Base-by-base conservation (phyloP, 2,329 filamentous ascomycete species). In the Falciphora oryzae region DNA sequence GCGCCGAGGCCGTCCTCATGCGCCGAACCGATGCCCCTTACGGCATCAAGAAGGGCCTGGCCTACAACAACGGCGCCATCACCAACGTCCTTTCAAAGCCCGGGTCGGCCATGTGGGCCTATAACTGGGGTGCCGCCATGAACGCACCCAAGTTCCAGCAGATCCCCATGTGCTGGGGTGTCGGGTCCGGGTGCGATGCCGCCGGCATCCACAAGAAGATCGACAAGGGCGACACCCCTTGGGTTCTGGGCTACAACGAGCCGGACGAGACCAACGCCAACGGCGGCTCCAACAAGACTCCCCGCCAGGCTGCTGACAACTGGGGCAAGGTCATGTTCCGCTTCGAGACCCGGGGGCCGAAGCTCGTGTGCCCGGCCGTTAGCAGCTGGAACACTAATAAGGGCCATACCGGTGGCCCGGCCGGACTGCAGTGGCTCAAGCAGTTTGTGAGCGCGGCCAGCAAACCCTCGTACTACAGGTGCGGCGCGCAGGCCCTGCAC, bases 191-290 rank as follows among this genome's bases (percentile, higher is more conserved):
- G 16, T 63, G 61, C 25, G 61, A 66, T 44, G 25, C 13, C 29
- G 27, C 11, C 35, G 60, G 63, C 11, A 57, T 66, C 57, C n/a
- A 57, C 57, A 57, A 44, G 59, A 63, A 59, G 59, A 63, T 67
- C 59, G 25, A n/a, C 28, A 38, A 28, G 29, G 65, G 64, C 31
- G 64, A 67, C 50, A 65, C 64, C 11, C 66, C 64, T 14, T 67
- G 62, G 63, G 65, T 66, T 22, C 65, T 66, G 27, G 65, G 65
- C n/a, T 68, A 68, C 67, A 68, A 68, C 59, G 67, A 68, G 65
- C 67, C 67, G 38, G 67, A 68, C 61, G 61, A 67, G 60, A 32
- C 50, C 5, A 16, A 18, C 22, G 63, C 18, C 27, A 56, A 63
- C 59, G 66, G 66, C 53, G 66, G 65, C 7, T 64, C 57, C 44